phyloP scores from a whole-genome alignment of 352 stramenopile genomes.

The Ophiocytium majus region DNA sequence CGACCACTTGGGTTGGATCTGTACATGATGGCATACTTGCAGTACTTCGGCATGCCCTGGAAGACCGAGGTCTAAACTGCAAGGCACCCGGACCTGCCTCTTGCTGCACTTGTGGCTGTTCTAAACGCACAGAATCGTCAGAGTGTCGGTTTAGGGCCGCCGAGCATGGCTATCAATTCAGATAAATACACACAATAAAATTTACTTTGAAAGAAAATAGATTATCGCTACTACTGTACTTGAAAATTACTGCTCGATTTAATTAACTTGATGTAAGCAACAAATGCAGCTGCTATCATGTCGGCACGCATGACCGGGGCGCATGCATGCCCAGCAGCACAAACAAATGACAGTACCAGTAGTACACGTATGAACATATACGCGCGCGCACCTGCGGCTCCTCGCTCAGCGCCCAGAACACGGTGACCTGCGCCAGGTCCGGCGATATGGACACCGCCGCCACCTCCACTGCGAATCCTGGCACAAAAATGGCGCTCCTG shows the following conservation, averaged over 20 bases:
- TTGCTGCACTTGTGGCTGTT: no score
- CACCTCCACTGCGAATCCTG: constrained; percentile 8
- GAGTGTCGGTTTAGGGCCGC: no score
- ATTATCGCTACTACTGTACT: not conserved
- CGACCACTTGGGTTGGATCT: no score
- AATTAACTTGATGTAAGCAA: not conserved
- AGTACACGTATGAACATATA: not conserved
- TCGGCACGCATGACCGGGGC: not conserved
- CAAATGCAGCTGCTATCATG: not conserved
- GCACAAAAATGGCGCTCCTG: not conserved
- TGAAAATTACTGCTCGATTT: no score
- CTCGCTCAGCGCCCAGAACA: constrained; percentile 16
- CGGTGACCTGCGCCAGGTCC: constrained; percentile 18
- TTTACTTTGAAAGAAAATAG: not conserved
- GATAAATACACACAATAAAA: no score
- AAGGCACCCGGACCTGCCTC: no score
- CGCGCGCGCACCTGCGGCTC: not conserved
- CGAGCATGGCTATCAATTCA: no score
- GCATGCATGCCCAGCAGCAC: not conserved
- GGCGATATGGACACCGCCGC: constrained; percentile 17
- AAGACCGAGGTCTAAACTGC: no score
- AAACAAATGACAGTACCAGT: not conserved
- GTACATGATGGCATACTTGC: no score
- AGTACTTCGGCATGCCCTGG: no score
- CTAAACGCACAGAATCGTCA: no score